Conservation (phyloP, 306 rosid species). For the Oxytropis ochrocephala region DNA sequence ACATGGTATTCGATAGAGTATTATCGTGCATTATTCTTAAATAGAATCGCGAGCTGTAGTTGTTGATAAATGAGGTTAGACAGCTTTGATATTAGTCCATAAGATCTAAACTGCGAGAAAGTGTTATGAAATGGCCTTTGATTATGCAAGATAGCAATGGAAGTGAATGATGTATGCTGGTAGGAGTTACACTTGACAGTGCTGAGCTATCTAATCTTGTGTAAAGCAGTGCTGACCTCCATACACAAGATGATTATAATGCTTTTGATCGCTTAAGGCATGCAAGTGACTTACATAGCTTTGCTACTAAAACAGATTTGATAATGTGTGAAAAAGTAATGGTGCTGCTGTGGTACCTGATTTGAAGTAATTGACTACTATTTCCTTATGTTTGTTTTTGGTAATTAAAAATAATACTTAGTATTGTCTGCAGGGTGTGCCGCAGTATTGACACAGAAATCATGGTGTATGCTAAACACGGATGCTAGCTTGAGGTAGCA, state of each 20-base stretch:
- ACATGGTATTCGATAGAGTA: constrained; percentile 16
- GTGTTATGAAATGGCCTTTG: constrained; percentile 18
- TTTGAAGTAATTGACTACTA: background rate
- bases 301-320: background rate
- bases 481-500: background rate
- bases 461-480: background rate
- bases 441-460: constrained; percentile 25
- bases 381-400: background rate
- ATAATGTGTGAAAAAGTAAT: background rate
- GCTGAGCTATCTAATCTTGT: background rate
- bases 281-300: background rate
- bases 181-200: background rate
- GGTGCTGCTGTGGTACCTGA: background rate
- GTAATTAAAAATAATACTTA: background rate
- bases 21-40: constrained; percentile 8
- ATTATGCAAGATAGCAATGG: constrained; percentile 21
- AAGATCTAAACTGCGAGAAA: constrained; percentile 17
- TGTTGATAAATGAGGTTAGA: background rate
- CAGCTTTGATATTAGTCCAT: background rate
- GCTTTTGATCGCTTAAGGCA: background rate
- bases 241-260: background rate
- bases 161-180: background rate
- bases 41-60: background rate
- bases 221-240: background rate
- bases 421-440: constrained; percentile 46